Percentiles rank a stretch among this genome's conserved stretches.
Conservation (phyloP, 306 rosid species). For the Fragaria nilgerrensis region DNA sequence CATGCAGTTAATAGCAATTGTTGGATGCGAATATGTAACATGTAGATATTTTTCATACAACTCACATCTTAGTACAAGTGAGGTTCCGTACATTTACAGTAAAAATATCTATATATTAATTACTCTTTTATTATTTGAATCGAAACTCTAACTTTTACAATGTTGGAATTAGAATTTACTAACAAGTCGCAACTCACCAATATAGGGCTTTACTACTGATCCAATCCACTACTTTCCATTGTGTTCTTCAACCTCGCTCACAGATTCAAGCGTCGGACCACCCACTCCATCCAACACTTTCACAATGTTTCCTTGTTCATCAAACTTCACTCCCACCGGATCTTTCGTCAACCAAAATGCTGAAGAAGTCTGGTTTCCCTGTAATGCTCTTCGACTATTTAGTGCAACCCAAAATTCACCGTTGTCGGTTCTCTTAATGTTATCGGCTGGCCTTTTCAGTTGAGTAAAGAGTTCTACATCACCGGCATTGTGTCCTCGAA, state of each 20-base stretch:
- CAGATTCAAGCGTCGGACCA: conserved; percentile 31
- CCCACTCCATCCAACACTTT: conserved; percentile 45
- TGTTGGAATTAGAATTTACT: too few species aligned
- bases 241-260: conserved; percentile 54
- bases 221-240: conserved; percentile 58
- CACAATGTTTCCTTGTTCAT: conserved; percentile 34
- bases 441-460: conserved; percentile 47
- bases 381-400: conserved; percentile 38
- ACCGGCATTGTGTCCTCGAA: conserved; percentile 23
- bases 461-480: conserved; percentile 27
- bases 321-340: conserved; percentile 46
- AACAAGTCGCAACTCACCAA: conserved; percentile 14
- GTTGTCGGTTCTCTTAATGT: conserved; percentile 37
- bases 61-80: too few species aligned
- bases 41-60: too few species aligned
- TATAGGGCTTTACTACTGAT: conserved; percentile 40
- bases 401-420: conserved; percentile 62
- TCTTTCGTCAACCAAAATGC: conserved; percentile 1
- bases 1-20: too few species aligned
- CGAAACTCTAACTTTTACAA: too few species aligned
- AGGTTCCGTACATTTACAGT: too few species aligned
- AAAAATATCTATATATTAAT: too few species aligned
- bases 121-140: too few species aligned
- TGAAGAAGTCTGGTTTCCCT: neutral
- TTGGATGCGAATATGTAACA: too few species aligned